phyloP scores from a whole-genome alignment of 345 rosid species.

The Orychophragmus violaceus region DNA sequence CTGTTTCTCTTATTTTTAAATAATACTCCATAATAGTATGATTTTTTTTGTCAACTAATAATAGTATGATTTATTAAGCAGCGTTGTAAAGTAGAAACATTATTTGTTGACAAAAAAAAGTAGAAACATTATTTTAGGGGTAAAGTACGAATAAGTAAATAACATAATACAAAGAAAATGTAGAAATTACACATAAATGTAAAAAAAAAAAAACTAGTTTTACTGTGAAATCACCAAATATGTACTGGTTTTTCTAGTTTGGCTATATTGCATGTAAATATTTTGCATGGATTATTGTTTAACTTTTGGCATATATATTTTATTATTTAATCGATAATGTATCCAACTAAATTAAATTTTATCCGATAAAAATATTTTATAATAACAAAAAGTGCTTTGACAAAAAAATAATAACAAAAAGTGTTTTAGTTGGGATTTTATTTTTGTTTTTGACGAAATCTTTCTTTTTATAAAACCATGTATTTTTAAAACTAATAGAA shows the following conservation, averaged over 20 bases:
- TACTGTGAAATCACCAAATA: no score
- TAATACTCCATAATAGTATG: background rate
- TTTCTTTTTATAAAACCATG: background rate
- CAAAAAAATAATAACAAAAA: no score
- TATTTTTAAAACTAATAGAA: background rate
- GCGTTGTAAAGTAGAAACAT: background rate
- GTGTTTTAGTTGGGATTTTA: background rate
- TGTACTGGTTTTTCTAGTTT: no score
- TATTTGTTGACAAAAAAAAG: background rate
- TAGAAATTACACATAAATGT: background rate
- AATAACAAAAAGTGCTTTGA: no score
- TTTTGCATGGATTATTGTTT: no score
- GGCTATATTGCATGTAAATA: no score
- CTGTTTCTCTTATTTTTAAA: background rate
- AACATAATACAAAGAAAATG: background rate
- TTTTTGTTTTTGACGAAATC: background rate
- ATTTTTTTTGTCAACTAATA: no score
- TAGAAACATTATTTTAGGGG: background rate
- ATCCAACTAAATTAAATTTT: no score
- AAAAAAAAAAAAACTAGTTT: no score
- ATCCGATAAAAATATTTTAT: no score
- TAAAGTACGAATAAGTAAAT: background rate
- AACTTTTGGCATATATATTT: no score
- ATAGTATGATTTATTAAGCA: background rate
- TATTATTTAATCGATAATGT: no score